A percentile compares a stretch with the other conserved stretches of the same genome.
Evolutionary conservation across 345 rosid species (phyloP).

Genomic region (Populus tremula): DNA sequence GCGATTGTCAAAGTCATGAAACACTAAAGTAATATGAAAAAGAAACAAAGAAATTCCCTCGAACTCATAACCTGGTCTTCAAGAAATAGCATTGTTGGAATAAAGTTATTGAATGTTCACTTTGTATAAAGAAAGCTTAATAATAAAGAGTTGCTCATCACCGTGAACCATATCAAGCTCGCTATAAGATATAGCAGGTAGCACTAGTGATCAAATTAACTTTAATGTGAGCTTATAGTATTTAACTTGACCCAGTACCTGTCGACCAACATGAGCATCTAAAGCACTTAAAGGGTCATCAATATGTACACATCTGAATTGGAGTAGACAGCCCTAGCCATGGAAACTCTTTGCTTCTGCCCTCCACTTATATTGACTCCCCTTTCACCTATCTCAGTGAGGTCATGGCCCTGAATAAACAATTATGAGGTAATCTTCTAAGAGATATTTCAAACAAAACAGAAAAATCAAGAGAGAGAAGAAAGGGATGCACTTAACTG

Average conservation of each 20-base stretch:
- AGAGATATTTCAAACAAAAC: not conserved
- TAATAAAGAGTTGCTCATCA: not conserved
- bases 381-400: conserved; percentile 37
- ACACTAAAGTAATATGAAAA: not conserved
- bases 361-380: conserved; percentile 40
- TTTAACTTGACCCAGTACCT: conserved; percentile 14
- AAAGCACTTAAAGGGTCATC: conserved; percentile 39
- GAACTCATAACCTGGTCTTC: not conserved
- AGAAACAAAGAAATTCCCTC: not conserved
- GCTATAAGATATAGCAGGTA: not conserved
- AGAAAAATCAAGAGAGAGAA: not conserved
- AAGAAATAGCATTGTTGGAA: not conserved
- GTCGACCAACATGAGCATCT: conserved; percentile 32
- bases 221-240: not conserved
- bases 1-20: not conserved
- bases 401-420: conserved; percentile 67
- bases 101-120: not conserved
- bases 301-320: conserved; percentile 29
- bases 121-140: not conserved
- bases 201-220: not conserved
- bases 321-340: conserved; percentile 35
- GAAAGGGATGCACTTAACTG: conserved; percentile 35
- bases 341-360: conserved; percentile 33
- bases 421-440: conserved; percentile 7
- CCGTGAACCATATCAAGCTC: not conserved